Base-by-base conservation (phyloP, 257 asterid genomes). In the Handroanthus guayacan region DNA sequence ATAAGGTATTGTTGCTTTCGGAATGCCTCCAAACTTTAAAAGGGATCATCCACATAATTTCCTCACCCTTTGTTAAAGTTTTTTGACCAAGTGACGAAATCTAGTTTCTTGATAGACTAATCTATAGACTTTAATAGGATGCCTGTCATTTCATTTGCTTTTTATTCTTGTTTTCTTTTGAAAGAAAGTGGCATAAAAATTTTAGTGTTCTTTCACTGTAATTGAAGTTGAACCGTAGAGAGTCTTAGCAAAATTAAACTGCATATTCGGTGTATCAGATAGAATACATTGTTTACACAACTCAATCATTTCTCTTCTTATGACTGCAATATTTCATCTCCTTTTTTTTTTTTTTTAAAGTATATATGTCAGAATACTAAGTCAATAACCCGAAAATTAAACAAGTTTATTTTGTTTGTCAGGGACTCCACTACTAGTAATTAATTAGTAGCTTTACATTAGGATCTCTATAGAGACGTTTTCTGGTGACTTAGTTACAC, bases 71-170 rank as follows among this genome's bases (percentile, higher is more conserved):
- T 79, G 78, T 72, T 81, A 60, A 75, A 67, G 80, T 56, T 78
- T 61, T 75, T 78, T 70, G 81, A 78, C 85, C 71, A 60, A 78
- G 84, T 81, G 88, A 84, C 72, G 67, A 80, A 58, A 72, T 64
- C 67, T 70, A 71, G 78, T 83, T 64, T 76, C 71, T 70, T 83
- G 48, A 47, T 66, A 18, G 83, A 61, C 73, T 76, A 75, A 75
- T 63, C 76, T 63, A 50, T 69, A 71, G 80, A 57, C 78, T 57
- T 73, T 69, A 51, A 66, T 78, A 69, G 79, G 77, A 75, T 52
- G 75, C 77, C 54, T 66, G 81, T 78, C 81, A 71, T 78, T 80
- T 80, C 80, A 69, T 78, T 71, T 62, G 75, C 75, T 44, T 72
- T 71, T 71, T 55, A 10, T 60, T 25, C 31, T 55, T 68, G 25